These are phyloP conservation scores for Teunomyces tritomae DNA, from an alignment of 805 yeast species.

Conservation along the genomic window DNA sequence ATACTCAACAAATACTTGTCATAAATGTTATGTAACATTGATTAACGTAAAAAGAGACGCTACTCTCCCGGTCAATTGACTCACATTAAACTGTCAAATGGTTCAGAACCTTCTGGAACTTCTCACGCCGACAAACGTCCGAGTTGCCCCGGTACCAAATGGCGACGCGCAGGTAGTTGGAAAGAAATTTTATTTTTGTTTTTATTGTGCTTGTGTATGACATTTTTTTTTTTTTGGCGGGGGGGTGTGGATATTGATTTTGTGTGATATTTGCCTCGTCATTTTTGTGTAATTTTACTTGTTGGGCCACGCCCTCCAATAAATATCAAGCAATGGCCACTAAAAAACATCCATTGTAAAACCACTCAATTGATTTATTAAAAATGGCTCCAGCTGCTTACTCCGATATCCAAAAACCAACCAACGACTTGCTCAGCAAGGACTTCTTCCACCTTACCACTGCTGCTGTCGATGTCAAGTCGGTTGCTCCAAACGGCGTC, in stretches of 20 bases:
- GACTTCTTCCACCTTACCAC: conserved; percentile 93
- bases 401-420: conserved; percentile 88
- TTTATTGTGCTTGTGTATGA: not conserved
- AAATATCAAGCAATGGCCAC: conserved; percentile 3
- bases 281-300: not conserved
- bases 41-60: too few species aligned
- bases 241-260: not conserved
- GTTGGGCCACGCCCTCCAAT: conserved; percentile 6
- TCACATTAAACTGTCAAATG: too few species aligned
- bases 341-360: conserved; percentile 2
- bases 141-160: conserved; percentile 1
- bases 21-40: too few species aligned
- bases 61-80: too few species aligned
- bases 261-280: not conserved
- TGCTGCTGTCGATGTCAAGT: conserved; percentile 84
- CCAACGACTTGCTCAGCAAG: conserved; percentile 84
- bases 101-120: not conserved
- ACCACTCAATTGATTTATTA: not conserved
- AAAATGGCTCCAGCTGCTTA: conserved; percentile 72
- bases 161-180: not conserved
- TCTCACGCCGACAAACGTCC: not conserved
- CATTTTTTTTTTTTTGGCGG: not conserved
- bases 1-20: not conserved
- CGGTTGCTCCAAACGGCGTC: conserved; percentile 95
- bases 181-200: not conserved